Base-by-base conservation (phyloP, 441 rosid genomes). In the Bruguiera hainesii region DNA sequence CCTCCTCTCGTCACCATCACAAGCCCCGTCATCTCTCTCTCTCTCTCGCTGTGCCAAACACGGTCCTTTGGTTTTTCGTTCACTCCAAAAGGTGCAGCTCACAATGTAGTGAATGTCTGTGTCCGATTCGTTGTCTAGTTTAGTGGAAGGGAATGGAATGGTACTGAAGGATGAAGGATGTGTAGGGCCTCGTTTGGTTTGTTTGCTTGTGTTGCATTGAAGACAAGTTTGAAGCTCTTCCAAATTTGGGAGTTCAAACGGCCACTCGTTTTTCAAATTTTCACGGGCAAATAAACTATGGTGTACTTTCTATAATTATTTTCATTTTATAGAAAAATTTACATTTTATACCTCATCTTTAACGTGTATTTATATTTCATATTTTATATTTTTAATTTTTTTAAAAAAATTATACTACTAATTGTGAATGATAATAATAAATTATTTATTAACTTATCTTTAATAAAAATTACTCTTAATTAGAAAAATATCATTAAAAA, bases 1-100 rank as follows among this genome's bases (percentile, higher is more conserved):
- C 87, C 90, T 13, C 85, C 91, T 73, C 80, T 83, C 11, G 89
- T 82, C 81, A 88, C 87, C 96, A 87, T 87, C 59, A 88, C 93
- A 1, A 85, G 75, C 25, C 96, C 93, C 16, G 93, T 78, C 95
- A 88, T 89, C 25, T 5, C 26, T 23, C 9, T 52, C 28, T 70
- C 49, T 57, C 49, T 42, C 39, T 28, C 0, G 7, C 21, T 69
- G 42, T 21, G 1, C 56, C 8, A 25, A 25, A 35, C 1, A 3
- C 1, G 10, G 23, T 52, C 66, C 55, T 69, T 5, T 60, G 59
- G 64, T n/a, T 56, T 33, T 33, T 33, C 9, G 37, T 33, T 7
- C 37, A 33, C 37, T 33, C 37, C 7, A 33, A 33, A 7, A 33
- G 37, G 37, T 33, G 37, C 37, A 33, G 37, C 1, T 33, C 7